Evolutionary conservation across 345 rosid species (phyloP), one percentile per base, ranked within the genome.

Genomic region (Raphanus raphanistrum): DNA sequence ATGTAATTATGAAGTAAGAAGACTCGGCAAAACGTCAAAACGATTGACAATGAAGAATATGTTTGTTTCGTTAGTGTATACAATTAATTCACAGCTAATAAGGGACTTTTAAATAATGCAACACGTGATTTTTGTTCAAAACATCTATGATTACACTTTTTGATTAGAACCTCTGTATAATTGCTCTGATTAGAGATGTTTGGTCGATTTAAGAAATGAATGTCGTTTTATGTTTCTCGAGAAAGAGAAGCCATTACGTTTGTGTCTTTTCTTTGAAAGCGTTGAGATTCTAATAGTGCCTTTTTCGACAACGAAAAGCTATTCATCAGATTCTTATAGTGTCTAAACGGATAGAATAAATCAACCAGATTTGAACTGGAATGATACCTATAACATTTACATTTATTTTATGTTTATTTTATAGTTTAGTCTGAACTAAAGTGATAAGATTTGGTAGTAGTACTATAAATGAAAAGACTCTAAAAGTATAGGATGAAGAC

Each of bases 241-340:
- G 68, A 60, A n/a, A 59, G 36, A 63, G 57, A 72, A 60, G 77
- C 73, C 73, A 72, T 60, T 72, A 60, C 63, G 73, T 66, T 60
- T 78, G 57, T 73, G 73, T 78, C 63, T 43, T 77, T 48, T 61
- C 57, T 41, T 59, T 62, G 15, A 25, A 61, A 69, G 55, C 62
- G 32, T 6, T 9, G 59, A 77, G 66, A 70, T 77, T 71, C 31
- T 57, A 38, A 73, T 76, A 71, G 38, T 21, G 21, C 21, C 21
- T 21, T 21, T 21, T 21, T 21, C 21, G 21, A 21, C 21, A 21
- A 21, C 21, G 21, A 21, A 21, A 21, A 21, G 21, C 21, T 21
- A 21, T 21, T 21, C 21, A 21, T 21, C 21, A 21, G 21, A 21
- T 21, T 21, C 21, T 21, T 0, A 21, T 21, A 21, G 21, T 21